A percentile compares a stretch with the other conserved stretches of the same genome.
Conservation (phyloP, 768 basidiomycete species). For the Gloeopeniophorella convolvens region DNA sequence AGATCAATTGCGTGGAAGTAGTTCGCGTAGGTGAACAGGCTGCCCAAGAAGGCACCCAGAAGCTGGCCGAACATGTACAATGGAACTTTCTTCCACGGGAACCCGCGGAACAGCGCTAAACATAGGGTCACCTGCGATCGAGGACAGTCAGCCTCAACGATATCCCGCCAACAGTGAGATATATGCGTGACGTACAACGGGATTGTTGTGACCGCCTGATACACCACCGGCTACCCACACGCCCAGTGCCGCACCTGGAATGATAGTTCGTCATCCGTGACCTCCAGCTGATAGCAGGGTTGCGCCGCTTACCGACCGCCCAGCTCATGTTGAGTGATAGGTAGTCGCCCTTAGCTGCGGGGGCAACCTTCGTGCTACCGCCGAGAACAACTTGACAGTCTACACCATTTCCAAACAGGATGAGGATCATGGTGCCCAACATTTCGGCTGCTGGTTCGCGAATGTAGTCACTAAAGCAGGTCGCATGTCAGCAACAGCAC, state of each 20-base stretch:
- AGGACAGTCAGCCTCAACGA: neutral
- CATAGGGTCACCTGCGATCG: constrained; percentile 57
- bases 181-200: constrained; percentile 21
- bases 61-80: constrained; percentile 56
- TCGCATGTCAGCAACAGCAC: neutral
- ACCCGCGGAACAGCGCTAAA: constrained; percentile 59
- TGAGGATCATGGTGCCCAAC: constrained; percentile 12
- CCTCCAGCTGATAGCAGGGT: too few species aligned
- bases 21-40: constrained; percentile 51
- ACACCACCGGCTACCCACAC: constrained; percentile 64
- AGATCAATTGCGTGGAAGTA: constrained; percentile 62
- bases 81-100: constrained; percentile 79
- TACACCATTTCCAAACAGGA: constrained; percentile 13
- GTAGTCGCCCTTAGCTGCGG: constrained; percentile 19
- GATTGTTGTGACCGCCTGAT: constrained; percentile 57
- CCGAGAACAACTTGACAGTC: constrained; percentile 12
- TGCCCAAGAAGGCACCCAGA: constrained; percentile 54
- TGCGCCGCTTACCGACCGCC: constrained; percentile 10
- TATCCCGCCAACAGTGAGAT: neutral
- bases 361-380: constrained; percentile 9
- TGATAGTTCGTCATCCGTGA: neutral
- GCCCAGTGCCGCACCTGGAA: constrained; percentile 48
- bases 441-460: constrained; percentile 11
- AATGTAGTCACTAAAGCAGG: neutral
- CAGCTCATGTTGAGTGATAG: constrained; percentile 18